Evolutionary conservation across 306 rosid species (phyloP).

Genomic region (Acacia crassicarpa): DNA sequence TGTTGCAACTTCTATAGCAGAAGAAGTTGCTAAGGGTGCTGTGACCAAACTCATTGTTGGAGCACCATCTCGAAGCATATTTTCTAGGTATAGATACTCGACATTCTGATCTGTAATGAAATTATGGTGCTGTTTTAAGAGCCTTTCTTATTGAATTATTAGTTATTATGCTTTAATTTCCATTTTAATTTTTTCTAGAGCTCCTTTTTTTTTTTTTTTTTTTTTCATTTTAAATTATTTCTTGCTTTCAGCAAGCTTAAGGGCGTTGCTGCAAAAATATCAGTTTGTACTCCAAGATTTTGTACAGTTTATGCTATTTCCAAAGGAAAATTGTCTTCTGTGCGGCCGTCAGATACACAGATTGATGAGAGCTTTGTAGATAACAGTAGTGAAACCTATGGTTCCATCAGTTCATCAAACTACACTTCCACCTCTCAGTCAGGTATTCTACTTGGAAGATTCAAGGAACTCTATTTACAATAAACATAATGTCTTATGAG

Average conservation of each 20-base stretch:
- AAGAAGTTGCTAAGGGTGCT: constrained; percentile 60
- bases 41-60: constrained; percentile 75
- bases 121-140: not conserved
- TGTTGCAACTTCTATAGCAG: constrained; percentile 68
- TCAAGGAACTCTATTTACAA: constrained; percentile 16
- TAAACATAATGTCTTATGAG: not conserved
- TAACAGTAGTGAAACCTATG: constrained; percentile 56
- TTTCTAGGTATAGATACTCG: constrained; percentile 62
- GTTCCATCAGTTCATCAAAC: constrained; percentile 60
- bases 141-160: not conserved
- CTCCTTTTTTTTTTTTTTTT: too few species aligned
- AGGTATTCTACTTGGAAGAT: constrained; percentile 51
- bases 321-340: constrained; percentile 68
- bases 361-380: constrained; percentile 46
- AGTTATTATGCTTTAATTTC: not conserved
- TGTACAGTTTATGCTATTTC: constrained; percentile 85
- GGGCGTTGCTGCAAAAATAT: constrained; percentile 66
- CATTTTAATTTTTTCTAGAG: not conserved
- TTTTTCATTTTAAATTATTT: not conserved
- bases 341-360: constrained; percentile 60
- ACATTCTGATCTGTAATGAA: constrained; percentile 18
- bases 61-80: constrained; percentile 72
- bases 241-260: constrained; percentile 60
- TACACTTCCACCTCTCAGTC: constrained; percentile 53
- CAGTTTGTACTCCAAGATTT: constrained; percentile 64